Evolutionary conservation across 1,139 yeast genomes (phyloP), one percentile per base, ranked within the genome.

Genomic region (Yamadazyma pseudoaaseri): DNA sequence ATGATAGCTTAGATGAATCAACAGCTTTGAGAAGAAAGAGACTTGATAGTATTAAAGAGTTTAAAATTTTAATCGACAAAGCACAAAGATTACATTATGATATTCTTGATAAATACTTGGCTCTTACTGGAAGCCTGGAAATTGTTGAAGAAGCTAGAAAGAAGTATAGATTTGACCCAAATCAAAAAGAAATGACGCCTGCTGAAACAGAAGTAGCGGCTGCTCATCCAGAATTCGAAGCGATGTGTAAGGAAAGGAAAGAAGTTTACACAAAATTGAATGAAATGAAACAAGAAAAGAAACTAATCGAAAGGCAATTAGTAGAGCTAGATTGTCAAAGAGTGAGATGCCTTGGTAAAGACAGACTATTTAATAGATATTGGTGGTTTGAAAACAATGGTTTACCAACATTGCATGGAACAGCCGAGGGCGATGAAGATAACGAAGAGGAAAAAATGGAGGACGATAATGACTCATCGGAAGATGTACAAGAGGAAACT

Each of bases 371-470:
- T 54, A 94, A 92, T 60, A 70, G 92, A 45, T 92, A 90, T 56
- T 94, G 96, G 95, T 92, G 96, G 96, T 81, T 90, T 53, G 97
- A 92, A 53, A 72, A 76, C 44, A 83, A 83, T 51, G 97, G 97
- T 0, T 67, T 86, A 36, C 86, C 89, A 5, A 76, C 76, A 15
- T 56, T 77, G 29, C 75, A 69, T 33, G 69, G 73, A 23, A 58
- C 63, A 28, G 54, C 61, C 8, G 57, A 55, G 16, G 60, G 51
- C 16, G 66, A 58, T n/a, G 72, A 64, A 15, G 68, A 62, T 8
- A 61, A 58, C 8, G 66, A 57, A 3, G 66, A 59, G 3, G 66
- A 56, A 5, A 52, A 56, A 12, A 56, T 54, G 6, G 61, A 55
- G 3, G 64, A 62, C 9, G 61, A 53, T 12, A 70, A 65, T 8